These are phyloP conservation scores for Pharnaceum exiguum DNA, from an alignment of 148 eudicot genomes.

Conservation along the genomic window DNA sequence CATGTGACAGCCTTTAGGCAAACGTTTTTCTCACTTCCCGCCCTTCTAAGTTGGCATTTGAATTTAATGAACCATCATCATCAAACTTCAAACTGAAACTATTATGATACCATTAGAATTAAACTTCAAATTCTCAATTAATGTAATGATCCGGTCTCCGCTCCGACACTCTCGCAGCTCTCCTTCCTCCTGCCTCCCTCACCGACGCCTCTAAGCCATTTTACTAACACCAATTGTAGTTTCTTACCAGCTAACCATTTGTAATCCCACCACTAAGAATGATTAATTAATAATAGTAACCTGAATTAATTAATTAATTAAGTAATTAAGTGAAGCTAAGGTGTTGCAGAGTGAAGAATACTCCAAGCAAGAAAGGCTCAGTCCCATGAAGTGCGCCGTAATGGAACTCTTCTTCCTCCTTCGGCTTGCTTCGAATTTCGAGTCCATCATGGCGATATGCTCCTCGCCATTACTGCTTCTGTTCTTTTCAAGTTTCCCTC, in stretches of 20 bases:
- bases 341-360: slow-evolving; percentile 8
- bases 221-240: too few relatives aligned
- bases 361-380: slow-evolving; percentile 23
- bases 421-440: slow-evolving; percentile 25
- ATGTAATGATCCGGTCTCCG: slow-evolving; percentile 57
- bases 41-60: too few relatives aligned
- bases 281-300: too few relatives aligned
- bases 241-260: too few relatives aligned
- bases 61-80: too few relatives aligned
- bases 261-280: too few relatives aligned
- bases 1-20: slow-evolving; percentile 1
- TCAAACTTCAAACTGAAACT: not conserved
- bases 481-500: not conserved
- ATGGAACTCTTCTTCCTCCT: slow-evolving; percentile 25
- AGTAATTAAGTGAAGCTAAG: not conserved
- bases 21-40: too few relatives aligned
- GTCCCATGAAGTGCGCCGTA: slow-evolving; percentile 59
- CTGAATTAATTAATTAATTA: not conserved
- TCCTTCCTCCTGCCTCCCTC: slow-evolving; percentile 9
- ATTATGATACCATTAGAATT: not conserved
- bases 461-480: not conserved
- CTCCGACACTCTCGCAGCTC: slow-evolving; percentile 43
- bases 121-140: slow-evolving; percentile 19
- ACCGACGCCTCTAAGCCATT: slow-evolving; percentile 39
- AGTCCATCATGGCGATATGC: slow-evolving; percentile 33